A percentile compares a stretch with the other conserved stretches of the same genome.
Conservation (phyloP, 2,329 filamentous ascomycete species). For the Colletotrichum neosansevieriae region DNA sequence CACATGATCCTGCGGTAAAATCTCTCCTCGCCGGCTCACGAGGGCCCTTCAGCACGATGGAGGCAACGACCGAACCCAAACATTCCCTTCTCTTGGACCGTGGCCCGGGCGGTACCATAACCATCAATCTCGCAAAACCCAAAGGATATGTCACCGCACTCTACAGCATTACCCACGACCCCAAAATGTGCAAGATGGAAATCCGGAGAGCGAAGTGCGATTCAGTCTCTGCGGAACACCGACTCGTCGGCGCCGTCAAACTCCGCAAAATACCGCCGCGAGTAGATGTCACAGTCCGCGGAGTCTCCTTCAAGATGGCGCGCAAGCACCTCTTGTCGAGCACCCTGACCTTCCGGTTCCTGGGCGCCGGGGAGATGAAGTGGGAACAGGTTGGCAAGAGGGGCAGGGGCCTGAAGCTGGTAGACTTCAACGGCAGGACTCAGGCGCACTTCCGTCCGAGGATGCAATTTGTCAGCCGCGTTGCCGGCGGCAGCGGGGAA, state of each 20-base stretch:
- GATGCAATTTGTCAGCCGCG: slow-evolving; percentile 4
- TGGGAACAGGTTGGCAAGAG: slow-evolving; percentile 29
- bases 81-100: slow-evolving; percentile 23
- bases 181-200: slow-evolving; percentile 35
- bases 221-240: slow-evolving; percentile 8
- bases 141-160: background rate
- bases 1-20: too few relatives aligned
- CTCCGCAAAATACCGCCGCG: slow-evolving; percentile 31
- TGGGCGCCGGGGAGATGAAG: slow-evolving; percentile 28
- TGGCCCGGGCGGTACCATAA: background rate
- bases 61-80: slow-evolving; percentile 9
- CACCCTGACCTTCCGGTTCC: slow-evolving; percentile 31
- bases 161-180: slow-evolving; percentile 26
- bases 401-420: slow-evolving; percentile 30
- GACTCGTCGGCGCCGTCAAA: slow-evolving; percentile 23
- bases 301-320: slow-evolving; percentile 31
- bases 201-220: slow-evolving; percentile 17
- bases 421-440: slow-evolving; percentile 35
- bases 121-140: slow-evolving; percentile 16
- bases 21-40: too few relatives aligned
- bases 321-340: slow-evolving; percentile 32
- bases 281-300: slow-evolving; percentile 32
- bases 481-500: background rate
- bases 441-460: slow-evolving; percentile 28
- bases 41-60: background rate